phyloP scores from a whole-genome alignment of 2,329 filamentous ascomycete species.

The Pyrenophora teres region DNA sequence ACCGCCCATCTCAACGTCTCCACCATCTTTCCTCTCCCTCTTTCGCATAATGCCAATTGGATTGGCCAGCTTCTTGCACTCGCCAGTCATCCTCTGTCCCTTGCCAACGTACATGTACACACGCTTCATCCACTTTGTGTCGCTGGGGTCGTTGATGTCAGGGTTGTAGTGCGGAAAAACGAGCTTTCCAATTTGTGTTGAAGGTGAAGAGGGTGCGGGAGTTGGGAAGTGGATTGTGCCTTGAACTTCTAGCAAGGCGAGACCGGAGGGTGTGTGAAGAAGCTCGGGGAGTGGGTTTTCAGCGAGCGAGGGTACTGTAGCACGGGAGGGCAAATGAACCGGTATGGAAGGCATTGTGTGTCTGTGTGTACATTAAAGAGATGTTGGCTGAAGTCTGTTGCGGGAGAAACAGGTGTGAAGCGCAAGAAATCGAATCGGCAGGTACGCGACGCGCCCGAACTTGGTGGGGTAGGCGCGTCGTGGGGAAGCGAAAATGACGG shows the following conservation, averaged over 20 bases:
- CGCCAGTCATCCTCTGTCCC: conserved; percentile 86
- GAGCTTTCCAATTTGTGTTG: conserved; percentile 69
- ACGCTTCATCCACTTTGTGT: conserved; percentile 83
- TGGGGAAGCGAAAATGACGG: not conserved
- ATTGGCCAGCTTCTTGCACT: conserved; percentile 82
- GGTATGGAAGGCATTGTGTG: conserved; percentile 39
- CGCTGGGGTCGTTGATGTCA: conserved; percentile 50
- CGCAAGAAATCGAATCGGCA: not conserved
- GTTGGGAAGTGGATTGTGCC: conserved; percentile 80
- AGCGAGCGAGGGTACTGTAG: conserved; percentile 3
- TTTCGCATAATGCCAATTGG: conserved; percentile 77
- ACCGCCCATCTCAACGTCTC: conserved; percentile 35
- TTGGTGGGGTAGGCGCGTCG: conserved; percentile 16
- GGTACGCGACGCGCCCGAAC: conserved; percentile 16
- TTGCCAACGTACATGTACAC: conserved; percentile 87
- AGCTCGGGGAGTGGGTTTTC: conserved; percentile 74
- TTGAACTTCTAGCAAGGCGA: conserved; percentile 91
- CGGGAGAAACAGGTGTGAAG: not conserved
- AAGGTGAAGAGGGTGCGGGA: conserved; percentile 51
- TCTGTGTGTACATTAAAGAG: not conserved
- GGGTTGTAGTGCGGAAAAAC: conserved; percentile 76
- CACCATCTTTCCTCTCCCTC: conserved; percentile 37
- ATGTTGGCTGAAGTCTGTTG: not conserved
- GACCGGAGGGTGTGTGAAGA: conserved; percentile 84
- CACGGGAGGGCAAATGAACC: conserved; percentile 22